Percentiles rank a stretch among this genome's conserved stretches.
Conservation (phyloP, 2,329 filamentous ascomycete species). For the Penicillium sp. region DNA sequence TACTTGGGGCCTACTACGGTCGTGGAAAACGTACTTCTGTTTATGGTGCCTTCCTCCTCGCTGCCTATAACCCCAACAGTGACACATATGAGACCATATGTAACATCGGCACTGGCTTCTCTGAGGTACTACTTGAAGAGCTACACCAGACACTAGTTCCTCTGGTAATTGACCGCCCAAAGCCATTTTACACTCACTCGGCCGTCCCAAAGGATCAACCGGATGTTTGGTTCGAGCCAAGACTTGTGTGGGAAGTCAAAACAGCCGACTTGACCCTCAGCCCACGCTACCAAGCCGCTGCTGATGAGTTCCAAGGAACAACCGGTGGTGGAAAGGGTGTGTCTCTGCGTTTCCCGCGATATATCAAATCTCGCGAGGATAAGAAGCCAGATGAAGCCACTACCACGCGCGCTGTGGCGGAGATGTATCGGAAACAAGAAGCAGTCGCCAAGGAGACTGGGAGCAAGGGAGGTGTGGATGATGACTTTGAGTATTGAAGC, state of each 20-base stretch:
- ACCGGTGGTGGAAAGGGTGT: conserved; percentile 72
- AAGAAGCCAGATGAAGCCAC: conserved; percentile 95
- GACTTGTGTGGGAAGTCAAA: conserved; percentile 95
- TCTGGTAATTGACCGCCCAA: conserved; percentile 81
- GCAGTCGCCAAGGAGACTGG: conserved; percentile 79
- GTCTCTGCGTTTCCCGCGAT: conserved; percentile 84
- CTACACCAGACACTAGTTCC: conserved; percentile 72
- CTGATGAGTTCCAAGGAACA: conserved; percentile 72
- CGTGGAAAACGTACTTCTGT: conserved; percentile 93
- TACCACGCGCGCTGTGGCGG: conserved; percentile 77
- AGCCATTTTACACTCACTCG: conserved; percentile 91
- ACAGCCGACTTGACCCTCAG: conserved; percentile 92
- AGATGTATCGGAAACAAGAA: conserved; percentile 97
- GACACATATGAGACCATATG: conserved; percentile 93
- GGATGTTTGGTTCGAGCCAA: conserved; percentile 97
- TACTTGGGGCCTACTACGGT: conserved; percentile 89
- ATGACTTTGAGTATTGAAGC: conserved; percentile 90
- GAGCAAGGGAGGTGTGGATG: conserved; percentile 85
- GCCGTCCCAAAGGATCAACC: conserved; percentile 85
- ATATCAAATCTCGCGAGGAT: conserved; percentile 87
- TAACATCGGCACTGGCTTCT: conserved; percentile 98
- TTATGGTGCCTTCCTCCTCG: conserved; percentile 92
- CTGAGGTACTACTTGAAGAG: conserved; percentile 87
- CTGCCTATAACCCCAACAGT: conserved; percentile 78
- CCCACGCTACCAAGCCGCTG: conserved; percentile 89